Base-by-base conservation (phyloP, 148 eudicot species). In the Nepenthes mirabilis region DNA sequence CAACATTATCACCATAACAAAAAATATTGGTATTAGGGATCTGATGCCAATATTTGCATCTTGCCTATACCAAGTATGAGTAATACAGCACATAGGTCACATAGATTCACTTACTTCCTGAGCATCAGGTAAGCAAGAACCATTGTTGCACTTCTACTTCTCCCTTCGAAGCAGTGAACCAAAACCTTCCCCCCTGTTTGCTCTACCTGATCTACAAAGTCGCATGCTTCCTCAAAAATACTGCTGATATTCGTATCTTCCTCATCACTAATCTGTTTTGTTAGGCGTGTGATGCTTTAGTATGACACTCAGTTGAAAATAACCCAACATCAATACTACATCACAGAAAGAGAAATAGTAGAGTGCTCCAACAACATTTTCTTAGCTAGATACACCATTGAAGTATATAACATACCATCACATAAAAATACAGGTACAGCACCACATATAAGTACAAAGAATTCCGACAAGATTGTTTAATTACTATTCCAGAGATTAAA, bases 81-180 rank as follows among this genome's bases (percentile, higher is more conserved):
- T 49, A 49, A 43, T 9, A 2, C 11, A 45, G 43, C 45, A 14
- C 57, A 61, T 52, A 33, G 36, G 5, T 14, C 14, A 51, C 6
- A 0, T 14, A 34, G 45, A n/a, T 60, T 34, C 9, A 78, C 96
- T 81, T 86, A 94, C 99, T 94, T 94, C 66, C 80, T 79, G 53
- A 80, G 80, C 91, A 94, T 89, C 48, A 94, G 71, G 71, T 84
- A 89, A 57, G 97, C 97, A 65, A 94, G 82, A 66, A 94, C 87
- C 56, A 82, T 67, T 37, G 95, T 94, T 12, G 97, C 97, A 61
- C 99, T 94, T 74, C 99, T 79, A 68, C 99, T 94, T 76, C 86
- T 86, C 69, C 99, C 99, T 84, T 94, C 97, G 61, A 94, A 94
- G 81, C 99, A 94, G 66, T 94, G 99, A 63, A 94, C 99, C 79